Evolutionary conservation across 179 eudicot species (phyloP), one percentile per base, ranked within the genome.

Genomic region (Heliamphora pulchella): DNA sequence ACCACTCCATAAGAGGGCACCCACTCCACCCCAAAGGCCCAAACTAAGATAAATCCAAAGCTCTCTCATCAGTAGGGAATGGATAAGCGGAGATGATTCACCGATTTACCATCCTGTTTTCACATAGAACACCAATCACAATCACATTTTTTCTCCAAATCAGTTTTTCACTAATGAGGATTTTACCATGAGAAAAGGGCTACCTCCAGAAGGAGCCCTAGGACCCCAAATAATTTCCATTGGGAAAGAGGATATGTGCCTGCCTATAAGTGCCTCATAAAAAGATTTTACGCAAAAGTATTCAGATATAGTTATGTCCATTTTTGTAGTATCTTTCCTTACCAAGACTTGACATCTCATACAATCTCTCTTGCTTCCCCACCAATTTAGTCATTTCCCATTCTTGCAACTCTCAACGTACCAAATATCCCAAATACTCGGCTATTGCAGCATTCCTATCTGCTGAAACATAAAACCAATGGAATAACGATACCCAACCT

Each of bases 391-490:
- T 65, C 69, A 65, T 65, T 15, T 7, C 69, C 14, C 20, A 5
- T 65, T 64, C 44, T 65, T 22, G 44, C 69, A 20, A 31, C 69
- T 65, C 31, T 65, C 69, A 65, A 65, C 69, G 20, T 65, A 62
- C 5, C 8, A 65, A 65, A 65, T 65, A 65, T 9, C 69, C 69
- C 44, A 31, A 31, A 4, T 65, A 31, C 69, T 5, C 41, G 3
- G 22, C 20, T 22, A 13, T 18, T 63, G 67, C 39, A 18, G 31
- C 31, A 31, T 31, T 31, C 31, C 31, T 31, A 31, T 31, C 31
- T 31, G 31, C 31, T 31, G 31, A 31, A 31, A 31, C 31, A 31
- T 31, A 31, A 31, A 31, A 61, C 31, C 1, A 0, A 2, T 20
- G 2, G 66, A 18, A n/a, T 18, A n/a, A 63, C 14, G 18, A 13